Evolutionary conservation across 2,329 filamentous ascomycete genomes (phyloP).

Genomic region (Verruconis gallopava): DNA sequence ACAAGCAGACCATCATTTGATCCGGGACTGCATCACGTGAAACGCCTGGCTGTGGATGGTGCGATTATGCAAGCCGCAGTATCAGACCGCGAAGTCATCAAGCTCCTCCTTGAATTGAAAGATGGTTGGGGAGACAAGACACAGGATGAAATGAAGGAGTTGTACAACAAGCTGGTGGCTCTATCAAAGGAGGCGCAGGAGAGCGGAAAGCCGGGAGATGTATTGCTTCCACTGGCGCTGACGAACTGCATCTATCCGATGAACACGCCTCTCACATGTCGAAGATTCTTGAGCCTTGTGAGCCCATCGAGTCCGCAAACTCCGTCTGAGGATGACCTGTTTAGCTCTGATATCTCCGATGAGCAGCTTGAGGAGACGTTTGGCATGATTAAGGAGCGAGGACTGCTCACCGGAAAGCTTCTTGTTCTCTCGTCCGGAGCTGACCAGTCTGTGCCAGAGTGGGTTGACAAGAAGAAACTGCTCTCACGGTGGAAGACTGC

Average conservation of each 20-base stretch:
- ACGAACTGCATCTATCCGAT: slow-evolving; percentile 13
- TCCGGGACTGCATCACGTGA: slow-evolving; percentile 12
- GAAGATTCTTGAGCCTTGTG: slow-evolving; percentile 14
- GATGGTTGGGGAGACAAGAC: slow-evolving; percentile 13
- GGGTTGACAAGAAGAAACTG: slow-evolving; percentile 44
- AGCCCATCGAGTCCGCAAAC: slow-evolving; percentile 14
- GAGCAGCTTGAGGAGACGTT: slow-evolving; percentile 50
- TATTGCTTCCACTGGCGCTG: slow-evolving; percentile 20
- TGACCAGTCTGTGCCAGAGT: slow-evolving; percentile 51
- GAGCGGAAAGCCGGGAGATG: slow-evolving; percentile 16
- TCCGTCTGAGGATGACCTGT: slow-evolving; percentile 61
- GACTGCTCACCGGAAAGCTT: slow-evolving; percentile 26
- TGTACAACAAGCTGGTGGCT: slow-evolving; percentile 13
- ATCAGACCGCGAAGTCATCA: slow-evolving; percentile 57
- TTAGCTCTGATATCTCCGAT: slow-evolving; percentile 60
- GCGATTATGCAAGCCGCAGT: slow-evolving; percentile 70
- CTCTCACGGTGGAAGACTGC: slow-evolving; percentile 43
- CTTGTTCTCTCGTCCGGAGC: slow-evolving; percentile 52
- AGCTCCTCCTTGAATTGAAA: slow-evolving; percentile 11
- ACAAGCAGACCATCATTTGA: slow-evolving; percentile 12
- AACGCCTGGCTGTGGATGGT: slow-evolving; percentile 49
- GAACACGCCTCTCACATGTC: slow-evolving; percentile 14
- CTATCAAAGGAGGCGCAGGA: slow-evolving; percentile 17
- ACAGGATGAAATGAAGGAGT: slow-evolving; percentile 10
- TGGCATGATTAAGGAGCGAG: slow-evolving; percentile 35